Conservation (phyloP, 495 filamentous ascomycete genomes). For the Daldinia concentrica region DNA sequence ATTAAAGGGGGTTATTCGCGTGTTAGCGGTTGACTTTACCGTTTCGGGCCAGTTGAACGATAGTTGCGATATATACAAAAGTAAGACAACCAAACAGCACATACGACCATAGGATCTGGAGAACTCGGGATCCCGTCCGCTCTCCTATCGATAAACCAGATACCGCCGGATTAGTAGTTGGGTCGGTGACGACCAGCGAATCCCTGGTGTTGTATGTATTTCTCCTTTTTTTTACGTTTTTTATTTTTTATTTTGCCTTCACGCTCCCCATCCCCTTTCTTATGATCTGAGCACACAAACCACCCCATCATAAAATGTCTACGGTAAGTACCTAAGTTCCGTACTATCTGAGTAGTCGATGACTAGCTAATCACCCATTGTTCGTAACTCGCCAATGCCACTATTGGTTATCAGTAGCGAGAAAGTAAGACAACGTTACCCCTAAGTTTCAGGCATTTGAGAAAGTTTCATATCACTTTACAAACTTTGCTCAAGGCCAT, state of each 20-base stretch:
- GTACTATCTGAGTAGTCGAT: too few species aligned
- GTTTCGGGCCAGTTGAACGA: background rate
- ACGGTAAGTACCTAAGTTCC: too few species aligned
- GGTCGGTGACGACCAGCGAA: conserved; percentile 63
- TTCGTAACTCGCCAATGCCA: too few species aligned
- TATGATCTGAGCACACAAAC: too few species aligned
- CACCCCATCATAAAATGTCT: too few species aligned
- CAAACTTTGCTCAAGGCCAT: too few species aligned
- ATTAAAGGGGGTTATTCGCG: background rate
- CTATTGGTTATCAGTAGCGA: background rate
- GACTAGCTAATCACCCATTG: too few species aligned
- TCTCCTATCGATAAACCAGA: conserved; percentile 57
- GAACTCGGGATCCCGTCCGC: conserved; percentile 61
- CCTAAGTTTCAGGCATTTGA: background rate
- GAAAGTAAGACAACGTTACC: background rate
- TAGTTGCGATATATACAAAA: background rate
- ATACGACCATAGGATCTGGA: conserved; percentile 59
- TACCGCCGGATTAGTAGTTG: conserved; percentile 57
- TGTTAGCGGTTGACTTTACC: background rate
- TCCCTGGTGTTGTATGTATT: conserved; percentile 57
- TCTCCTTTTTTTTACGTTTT: too few species aligned
- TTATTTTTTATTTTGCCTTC: too few species aligned
- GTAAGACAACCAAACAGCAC: conserved; percentile 5
- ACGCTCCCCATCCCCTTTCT: too few species aligned
- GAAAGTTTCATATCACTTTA: background rate